Evolutionary conservation across 495 filamentous ascomycete species (phyloP), one percentile per base, ranked within the genome.

Genomic region (Podospora fimiseda): DNA sequence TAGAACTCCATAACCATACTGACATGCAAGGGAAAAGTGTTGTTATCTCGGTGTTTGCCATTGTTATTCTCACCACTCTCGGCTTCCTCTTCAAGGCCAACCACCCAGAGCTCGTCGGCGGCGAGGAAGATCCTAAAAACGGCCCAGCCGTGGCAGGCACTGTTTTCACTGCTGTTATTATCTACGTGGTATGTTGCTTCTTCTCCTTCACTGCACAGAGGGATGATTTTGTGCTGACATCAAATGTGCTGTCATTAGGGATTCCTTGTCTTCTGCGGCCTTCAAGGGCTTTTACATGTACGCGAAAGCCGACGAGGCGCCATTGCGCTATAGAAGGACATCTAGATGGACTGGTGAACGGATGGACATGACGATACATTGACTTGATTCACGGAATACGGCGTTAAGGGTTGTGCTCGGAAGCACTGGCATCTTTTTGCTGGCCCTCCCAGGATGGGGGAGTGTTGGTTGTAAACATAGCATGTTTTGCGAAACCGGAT

Each of bases 221-320:
- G 37, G 2, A 33, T n/a, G n/a, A n/a, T 21, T 56, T 20, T 5
- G 11, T 6, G 24, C 61, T 64, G 33, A 62, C 51, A 2, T 2
- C 38, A 9, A 7, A 14, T 41, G 33, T 14, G 16, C 9, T 50
- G 4, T 13, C 48, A 7, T 46, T 48, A 95, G 90, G 82, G 78
- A 0, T 96, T 96, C 74, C 80, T 96, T 51, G 80, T 93, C 44
- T 95, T 94, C 74, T 96, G 90, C 73, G 85, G 82, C 22, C 80
- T 87, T 62, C 90, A 96, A 65, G 90, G 89, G 44, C 79, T 83
- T 55, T 76, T 95, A 41, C 88, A 95, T 60, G 64, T 84, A 50
- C 81, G 88, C 67, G 81, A 86, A 64, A 87, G 81, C 68, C 78
- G 87, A 69, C 76, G 84, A 59, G 90, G 90, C 47, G 84, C 87